Base-by-base conservation (phyloP, 225 moss, liverwort and hornwort genomes). In the Sphagnum contortum region DNA sequence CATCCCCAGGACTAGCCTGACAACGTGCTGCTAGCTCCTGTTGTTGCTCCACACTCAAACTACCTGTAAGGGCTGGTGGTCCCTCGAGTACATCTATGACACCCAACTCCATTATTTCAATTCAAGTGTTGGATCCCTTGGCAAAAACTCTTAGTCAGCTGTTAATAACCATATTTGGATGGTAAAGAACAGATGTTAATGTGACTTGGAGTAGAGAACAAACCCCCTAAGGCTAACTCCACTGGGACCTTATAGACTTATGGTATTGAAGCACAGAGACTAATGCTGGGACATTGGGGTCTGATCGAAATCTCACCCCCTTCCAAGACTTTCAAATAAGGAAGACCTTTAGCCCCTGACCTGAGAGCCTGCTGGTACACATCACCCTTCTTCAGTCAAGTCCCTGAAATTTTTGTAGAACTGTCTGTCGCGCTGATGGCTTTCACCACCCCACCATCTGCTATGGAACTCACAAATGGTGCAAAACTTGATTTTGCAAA, bases 381-480 rank as follows among this genome's bases (percentile, higher is more conserved):
- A 70, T 93, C 96, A 51, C 96, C 96, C 68, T 98, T 98, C 67
- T 98, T 98, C 49, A 98, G 67, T 66, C 88, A 83, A 10, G 92
- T 92, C 61, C 88, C 81, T 72, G 96, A 98, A 69, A 98, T 72
- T 64, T 77, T 87, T 11, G 85, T 73, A 65, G 85, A 71, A 60
- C 92, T 89, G 48, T 83, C 85, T 52, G 88, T 87, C 5, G 92
- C 77, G 72, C 73, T 87, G 29, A 98, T 69, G 48, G 85, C 96
- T 80, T 89, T 98, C 13, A 98, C 92, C 53, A 91, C 61, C 3
- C 87, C 83, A 63, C 89, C 87, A 48, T 69, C 82, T 68, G 76
- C 85, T 11, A 89, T 59, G 12, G 90, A 82, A 46, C 73, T 85
- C 65, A 79, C 75, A 83, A 98, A 98, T 57, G 90, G 88, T 58